Base-by-base conservation (phyloP, 805 yeast species). In the Millerozyma miso region DNA sequence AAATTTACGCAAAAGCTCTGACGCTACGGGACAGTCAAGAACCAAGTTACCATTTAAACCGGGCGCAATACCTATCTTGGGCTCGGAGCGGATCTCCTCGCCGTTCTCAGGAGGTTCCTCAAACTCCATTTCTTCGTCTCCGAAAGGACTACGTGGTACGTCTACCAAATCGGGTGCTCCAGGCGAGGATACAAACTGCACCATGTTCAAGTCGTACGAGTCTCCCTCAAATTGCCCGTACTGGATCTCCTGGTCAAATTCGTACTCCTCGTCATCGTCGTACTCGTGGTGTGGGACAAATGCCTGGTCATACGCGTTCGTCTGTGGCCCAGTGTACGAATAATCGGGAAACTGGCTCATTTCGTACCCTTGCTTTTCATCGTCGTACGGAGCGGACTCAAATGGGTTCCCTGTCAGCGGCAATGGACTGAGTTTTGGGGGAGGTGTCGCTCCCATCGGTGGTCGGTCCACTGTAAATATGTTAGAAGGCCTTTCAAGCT, bases 21-120 rank as follows among this genome's bases (percentile, higher is more conserved):
- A 62, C 4, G 68, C 80, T 56, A 55, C 71, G 41, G 73, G 80
- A 56, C 75, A 69, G 48, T 70, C 75, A 46, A 70, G 58, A 10
- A 70, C 74, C 59, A 70, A 70, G 49, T 70, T 71, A 14, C 76
- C 76, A 43, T 71, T 65, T 43, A 61, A 59, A 29, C 73, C 73
- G 5, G 62, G 45, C 2, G 69, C 69, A 19, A 57, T 45, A 15
- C 67, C 64, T 20, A 60, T 59, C 35, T 61, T 65, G 13, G 70
- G 66, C 47, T 64, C 63, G 7, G 59, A 54, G 38, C 65, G 49
- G 4, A 54, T 51, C 14, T 63, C 56, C 26, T 61, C 63, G 44
- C 60, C 65, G 39, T 63, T 70, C 36, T 59, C 61, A 23, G 53
- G 63, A 4, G 71, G 73, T n/a, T 53, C 56, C 4, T 53, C 59